These are phyloP conservation scores for Colletotrichum filicis DNA, from an alignment of 2,329 filamentous ascomycete genomes.

Conservation along the genomic window DNA sequence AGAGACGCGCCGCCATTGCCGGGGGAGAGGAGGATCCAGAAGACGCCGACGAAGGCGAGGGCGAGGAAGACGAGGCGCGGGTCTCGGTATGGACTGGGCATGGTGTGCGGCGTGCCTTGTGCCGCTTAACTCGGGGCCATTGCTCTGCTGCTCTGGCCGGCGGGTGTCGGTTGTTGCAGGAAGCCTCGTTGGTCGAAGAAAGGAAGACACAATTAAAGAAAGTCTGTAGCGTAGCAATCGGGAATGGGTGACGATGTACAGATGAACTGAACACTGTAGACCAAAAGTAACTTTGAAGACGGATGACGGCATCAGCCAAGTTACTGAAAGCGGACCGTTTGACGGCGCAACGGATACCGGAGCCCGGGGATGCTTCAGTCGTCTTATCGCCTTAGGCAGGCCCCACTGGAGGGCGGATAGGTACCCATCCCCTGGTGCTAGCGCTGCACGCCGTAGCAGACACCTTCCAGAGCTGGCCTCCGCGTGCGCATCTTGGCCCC, in stretches of 20 bases:
- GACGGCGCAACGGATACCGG: slow-evolving; percentile 5
- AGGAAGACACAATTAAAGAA: too few relatives aligned
- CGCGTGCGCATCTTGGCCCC: neutral
- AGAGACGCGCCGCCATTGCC: slow-evolving; percentile 44
- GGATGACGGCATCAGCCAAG: slow-evolving; percentile 23
- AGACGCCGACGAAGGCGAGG: slow-evolving; percentile 52
- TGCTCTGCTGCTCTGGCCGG: slow-evolving; percentile 7
- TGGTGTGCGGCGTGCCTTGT: slow-evolving; percentile 45
- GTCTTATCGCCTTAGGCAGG: neutral
- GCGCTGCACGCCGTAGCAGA: neutral
- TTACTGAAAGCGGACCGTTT: slow-evolving; percentile 13
- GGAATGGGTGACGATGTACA: neutral
- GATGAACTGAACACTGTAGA: neutral
- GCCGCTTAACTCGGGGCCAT: slow-evolving; percentile 27
- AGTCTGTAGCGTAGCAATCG: neutral
- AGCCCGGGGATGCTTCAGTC: neutral
- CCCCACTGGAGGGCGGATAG: neutral
- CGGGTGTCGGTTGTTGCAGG: neutral
- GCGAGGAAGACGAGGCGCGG: slow-evolving; percentile 50
- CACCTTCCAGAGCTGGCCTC: neutral
- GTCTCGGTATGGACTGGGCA: slow-evolving; percentile 51
- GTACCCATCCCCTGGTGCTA: neutral
- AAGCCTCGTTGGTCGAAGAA: neutral
- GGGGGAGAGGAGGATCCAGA: slow-evolving; percentile 55
- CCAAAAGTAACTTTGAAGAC: neutral